Evolutionary conservation across 2,329 filamentous ascomycete species (phyloP).

Genomic region (Sporothrix brunneoviolacea): DNA sequence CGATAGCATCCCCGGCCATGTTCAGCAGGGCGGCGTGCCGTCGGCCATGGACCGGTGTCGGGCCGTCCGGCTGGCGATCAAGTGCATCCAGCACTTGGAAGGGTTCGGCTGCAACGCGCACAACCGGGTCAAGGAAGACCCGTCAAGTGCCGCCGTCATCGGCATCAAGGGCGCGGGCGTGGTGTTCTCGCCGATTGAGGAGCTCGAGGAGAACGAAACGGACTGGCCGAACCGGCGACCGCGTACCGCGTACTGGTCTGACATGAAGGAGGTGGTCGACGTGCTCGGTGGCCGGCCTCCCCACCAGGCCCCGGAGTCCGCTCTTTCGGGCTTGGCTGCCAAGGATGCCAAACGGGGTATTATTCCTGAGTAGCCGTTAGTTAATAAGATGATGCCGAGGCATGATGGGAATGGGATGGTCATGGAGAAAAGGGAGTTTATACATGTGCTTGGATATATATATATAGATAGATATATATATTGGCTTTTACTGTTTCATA

Average conservation of each 20-base stretch:
- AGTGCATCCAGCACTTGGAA: conserved; percentile 89
- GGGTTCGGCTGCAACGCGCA: conserved; percentile 59
- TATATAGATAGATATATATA: too few relatives aligned
- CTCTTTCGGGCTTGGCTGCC: conserved; percentile 45
- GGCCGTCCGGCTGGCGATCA: conserved; percentile 85
- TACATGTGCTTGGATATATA: too few relatives aligned
- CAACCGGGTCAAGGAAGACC: conserved; percentile 64
- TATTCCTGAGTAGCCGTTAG: conserved; percentile 9
- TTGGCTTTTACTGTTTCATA: too few relatives aligned
- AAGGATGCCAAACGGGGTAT: conserved; percentile 57
- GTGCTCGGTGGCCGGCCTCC: conserved; percentile 67
- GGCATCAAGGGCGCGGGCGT: conserved; percentile 87
- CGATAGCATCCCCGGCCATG: conserved; percentile 86
- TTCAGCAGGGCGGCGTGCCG: conserved; percentile 88
- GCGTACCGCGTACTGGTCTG: conserved; percentile 77
- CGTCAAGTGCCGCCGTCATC: conserved; percentile 72
- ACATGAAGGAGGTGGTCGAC: conserved; percentile 74
- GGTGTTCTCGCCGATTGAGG: conserved; percentile 75
- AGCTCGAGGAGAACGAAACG: conserved; percentile 75
- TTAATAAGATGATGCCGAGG: too few relatives aligned
- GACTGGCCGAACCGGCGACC: conserved; percentile 90
- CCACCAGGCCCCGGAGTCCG: conserved; percentile 43
- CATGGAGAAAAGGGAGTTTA: too few relatives aligned
- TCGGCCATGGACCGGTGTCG: conserved; percentile 94
- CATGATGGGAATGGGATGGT: not conserved